phyloP scores from a whole-genome alignment of 139 green algal species.

The Chlorella sorokiniana region DNA sequence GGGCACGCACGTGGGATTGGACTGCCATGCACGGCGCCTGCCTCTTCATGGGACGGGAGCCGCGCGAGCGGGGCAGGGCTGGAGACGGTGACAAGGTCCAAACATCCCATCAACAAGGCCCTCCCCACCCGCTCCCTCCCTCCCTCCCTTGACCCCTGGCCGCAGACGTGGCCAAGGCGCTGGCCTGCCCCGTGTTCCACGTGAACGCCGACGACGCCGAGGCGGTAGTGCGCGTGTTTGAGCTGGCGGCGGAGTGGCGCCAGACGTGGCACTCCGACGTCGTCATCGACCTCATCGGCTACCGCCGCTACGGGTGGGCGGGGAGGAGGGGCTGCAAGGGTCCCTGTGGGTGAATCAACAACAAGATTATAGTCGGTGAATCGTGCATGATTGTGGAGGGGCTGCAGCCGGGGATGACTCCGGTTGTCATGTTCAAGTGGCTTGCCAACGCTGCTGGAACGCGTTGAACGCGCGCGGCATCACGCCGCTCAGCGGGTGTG shows the following conservation, averaged over 20 bases:
- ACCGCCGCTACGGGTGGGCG: slow-evolving; percentile 53
- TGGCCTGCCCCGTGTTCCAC: slow-evolving; percentile 96
- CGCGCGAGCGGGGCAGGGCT: too few relatives aligned
- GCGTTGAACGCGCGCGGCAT: too few relatives aligned
- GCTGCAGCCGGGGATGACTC: too few relatives aligned
- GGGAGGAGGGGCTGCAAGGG: background rate
- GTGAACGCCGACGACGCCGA: slow-evolving; percentile 98
- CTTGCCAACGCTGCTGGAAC: too few relatives aligned
- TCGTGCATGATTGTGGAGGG: too few relatives aligned
- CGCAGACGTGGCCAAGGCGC: slow-evolving; percentile 92
- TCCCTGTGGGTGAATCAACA: too few relatives aligned
- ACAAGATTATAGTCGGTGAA: too few relatives aligned
- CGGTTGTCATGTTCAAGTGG: too few relatives aligned
- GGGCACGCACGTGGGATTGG: too few relatives aligned
- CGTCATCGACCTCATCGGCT: slow-evolving; percentile 95
- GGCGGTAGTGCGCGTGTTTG: slow-evolving; percentile 85
- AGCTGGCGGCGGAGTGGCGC: slow-evolving; percentile 95
- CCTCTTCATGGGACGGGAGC: too few relatives aligned
- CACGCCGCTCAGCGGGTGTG: too few relatives aligned
- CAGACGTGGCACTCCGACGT: slow-evolving; percentile 91
- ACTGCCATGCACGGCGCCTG: background rate
- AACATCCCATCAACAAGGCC: background rate
- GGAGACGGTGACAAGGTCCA: too few relatives aligned
- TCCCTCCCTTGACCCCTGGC: background rate
- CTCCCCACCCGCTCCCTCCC: background rate